Base-by-base conservation (phyloP, 1,139 yeast species). In the Yamadazyma siamensis region DNA sequence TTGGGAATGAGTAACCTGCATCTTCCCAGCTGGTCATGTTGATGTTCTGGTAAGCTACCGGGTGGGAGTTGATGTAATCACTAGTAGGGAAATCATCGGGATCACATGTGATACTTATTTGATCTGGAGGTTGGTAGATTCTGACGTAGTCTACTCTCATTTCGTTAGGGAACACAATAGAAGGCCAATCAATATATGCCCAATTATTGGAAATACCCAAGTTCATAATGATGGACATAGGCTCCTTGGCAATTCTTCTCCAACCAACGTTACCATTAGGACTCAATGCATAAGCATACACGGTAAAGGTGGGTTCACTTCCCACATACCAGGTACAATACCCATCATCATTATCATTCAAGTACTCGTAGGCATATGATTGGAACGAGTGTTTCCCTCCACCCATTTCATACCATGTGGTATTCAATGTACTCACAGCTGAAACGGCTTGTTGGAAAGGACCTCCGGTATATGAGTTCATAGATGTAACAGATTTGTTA, bases 241-340 rank as follows among this genome's bases (percentile, higher is more conserved):
- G 96, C 53, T 87, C 96, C 54, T 81, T 80, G 11, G 91, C 71
- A 28, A 87, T 71, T 34, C 69, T 54, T 50, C 96, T 74, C 77
- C 80, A 75, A 12, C 78, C 89, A 35, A 87, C 61, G 50, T 87
- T 87, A 38, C 96, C 96, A 52, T 82, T 81, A 12, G 94, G 91
- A 38, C 82, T 82, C 29, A 86, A 58, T 1, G 91, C 79, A 9
- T 65, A 65, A 0, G 85, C 71, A 35, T 69, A 65, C 20, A 84
- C 47, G 1, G 88, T 78, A 44, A 75, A 66, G 1, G 89, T 77
- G 4, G 86, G 80, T 13, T 67, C 65, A 23, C 72, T 71, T 13
- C 94, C 95, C 17, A 83, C 82, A 46, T 72, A 81, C 96, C 96
- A 89, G 31, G 80, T 73, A 40, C 82, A 65, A 54, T 86, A 88